A percentile compares a stretch with the other conserved stretches of the same genome.
phyloP scores from a whole-genome alignment of 2,329 filamentous ascomycete species.

The Xylaria sp. region DNA sequence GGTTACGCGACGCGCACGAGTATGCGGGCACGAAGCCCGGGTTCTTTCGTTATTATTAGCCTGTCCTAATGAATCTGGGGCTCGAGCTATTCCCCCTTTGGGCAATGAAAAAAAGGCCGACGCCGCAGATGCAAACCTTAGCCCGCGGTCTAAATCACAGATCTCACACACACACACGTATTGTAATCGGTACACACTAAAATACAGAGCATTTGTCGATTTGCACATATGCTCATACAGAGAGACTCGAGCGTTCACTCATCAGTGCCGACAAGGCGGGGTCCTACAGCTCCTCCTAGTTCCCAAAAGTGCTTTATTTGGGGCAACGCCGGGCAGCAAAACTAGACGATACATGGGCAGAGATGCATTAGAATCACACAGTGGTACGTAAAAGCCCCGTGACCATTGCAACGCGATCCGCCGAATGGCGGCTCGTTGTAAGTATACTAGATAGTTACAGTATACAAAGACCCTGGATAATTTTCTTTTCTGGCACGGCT shows the following conservation, averaged over 20 bases:
- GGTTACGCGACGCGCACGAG: conserved; percentile 27
- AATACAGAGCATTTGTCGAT: neutral
- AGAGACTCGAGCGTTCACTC: too few species aligned
- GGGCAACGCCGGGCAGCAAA: too few species aligned
- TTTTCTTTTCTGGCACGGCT: neutral
- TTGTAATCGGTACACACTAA: neutral
- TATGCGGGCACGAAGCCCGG: conserved; percentile 19
- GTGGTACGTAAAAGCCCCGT: neutral
- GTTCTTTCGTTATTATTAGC: conserved; percentile 22
- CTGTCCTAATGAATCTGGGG: conserved; percentile 9
- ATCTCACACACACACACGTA: neutral
- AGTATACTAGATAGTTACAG: too few species aligned
- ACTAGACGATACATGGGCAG: neutral
- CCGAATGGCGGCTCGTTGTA: neutral
- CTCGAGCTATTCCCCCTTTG: conserved; percentile 13
- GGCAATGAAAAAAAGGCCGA: conserved; percentile 12
- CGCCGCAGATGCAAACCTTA: conserved; percentile 3
- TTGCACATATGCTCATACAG: too few species aligned
- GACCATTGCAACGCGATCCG: conserved; percentile 8
- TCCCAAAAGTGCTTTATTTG: too few species aligned
- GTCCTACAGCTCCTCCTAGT: conserved; percentile 4
- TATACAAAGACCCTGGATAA: neutral
- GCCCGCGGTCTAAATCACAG: neutral
- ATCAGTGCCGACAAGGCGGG: too few species aligned
- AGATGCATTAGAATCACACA: conserved; percentile 3